Base-by-base conservation (phyloP, 1,284 basidiomycete genomes). In the Fomitiporia mediterranea region DNA sequence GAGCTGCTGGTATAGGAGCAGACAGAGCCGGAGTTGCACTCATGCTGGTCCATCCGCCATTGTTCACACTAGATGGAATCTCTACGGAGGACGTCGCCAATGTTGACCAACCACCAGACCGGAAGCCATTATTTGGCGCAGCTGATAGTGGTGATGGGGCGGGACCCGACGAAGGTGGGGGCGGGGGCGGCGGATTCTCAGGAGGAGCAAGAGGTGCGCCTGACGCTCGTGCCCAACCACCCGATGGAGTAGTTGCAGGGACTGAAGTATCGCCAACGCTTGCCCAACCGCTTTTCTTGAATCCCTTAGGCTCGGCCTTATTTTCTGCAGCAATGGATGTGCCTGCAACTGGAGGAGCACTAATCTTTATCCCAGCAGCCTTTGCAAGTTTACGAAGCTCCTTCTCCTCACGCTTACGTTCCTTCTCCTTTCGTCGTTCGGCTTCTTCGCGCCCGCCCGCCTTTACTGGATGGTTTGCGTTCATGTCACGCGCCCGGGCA, bases 401-500 rank as follows among this genome's bases (percentile, higher is more conserved):
- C 67, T 85, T 89, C 67, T 90, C 86, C 69, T 91, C 88, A 35
- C 88, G 77, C 67, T 83, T 88, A 9, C 84, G 76, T 67, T 91
- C 89, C 69, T 90, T 91, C 70, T 91, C 89, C 66, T 87, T 87
- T 42, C 86, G 77, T 66, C 77, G 84, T 61, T 87, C 84, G 30
- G 82, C 62, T 56, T 87, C 87, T 54, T 80, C 83, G 65, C 79
- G 73, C 19, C 78, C 68, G 53, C 67, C 67, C 43, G 64, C 75
- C 58, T 77, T 79, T 25, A 80, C 70, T 6, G 83, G 83, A 56
- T 72, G 70, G 25, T 77, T 75, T 23, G 81, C 78, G 69, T 89
- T 85, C 86, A 90, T 86, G 63, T 89, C 87, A 61, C 74, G 83
- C 66, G 82, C 79, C 38, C 88, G 83, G 13, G 84, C 84, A 68